Conservation (phyloP, 2,329 filamentous ascomycete species). For the Colletotrichum shisoi region DNA sequence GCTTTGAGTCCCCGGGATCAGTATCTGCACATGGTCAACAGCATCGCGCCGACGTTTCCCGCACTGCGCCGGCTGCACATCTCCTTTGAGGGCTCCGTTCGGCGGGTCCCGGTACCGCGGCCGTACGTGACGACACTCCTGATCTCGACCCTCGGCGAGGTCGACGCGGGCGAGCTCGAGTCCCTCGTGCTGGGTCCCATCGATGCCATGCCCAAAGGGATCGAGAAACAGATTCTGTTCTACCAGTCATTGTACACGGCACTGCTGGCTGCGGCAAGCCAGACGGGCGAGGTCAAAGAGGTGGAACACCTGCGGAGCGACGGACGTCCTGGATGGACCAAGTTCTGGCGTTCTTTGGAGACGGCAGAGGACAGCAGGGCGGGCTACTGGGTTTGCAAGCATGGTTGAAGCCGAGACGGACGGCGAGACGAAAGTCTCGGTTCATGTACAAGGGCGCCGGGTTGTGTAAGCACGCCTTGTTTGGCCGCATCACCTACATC, state of each 20-base stretch:
- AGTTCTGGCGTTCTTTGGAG: constrained; percentile 36
- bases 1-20: constrained; percentile 25
- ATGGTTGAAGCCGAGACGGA: constrained; percentile 16
- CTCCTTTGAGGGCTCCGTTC: constrained; percentile 38
- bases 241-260: constrained; percentile 37
- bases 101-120: constrained; percentile 33
- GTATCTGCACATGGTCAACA: constrained; percentile 30
- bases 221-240: constrained; percentile 35
- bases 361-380: constrained; percentile 1
- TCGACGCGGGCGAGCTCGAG: constrained; percentile 30
- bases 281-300: constrained; percentile 20
- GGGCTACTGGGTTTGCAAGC: constrained; percentile 39
- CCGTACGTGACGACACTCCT: constrained; percentile 34
- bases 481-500: constrained; percentile 13
- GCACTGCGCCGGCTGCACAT: constrained; percentile 37
- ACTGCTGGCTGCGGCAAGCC: constrained; percentile 20
- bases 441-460: constrained; percentile 16
- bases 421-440: background rate
- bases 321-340: constrained; percentile 36
- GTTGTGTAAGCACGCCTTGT: constrained; percentile 16
- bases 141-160: constrained; percentile 37
- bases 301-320: constrained; percentile 34
- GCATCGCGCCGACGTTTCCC: constrained; percentile 28
- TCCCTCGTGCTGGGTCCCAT: constrained; percentile 26
- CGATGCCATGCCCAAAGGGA: constrained; percentile 18